Conservation (phyloP, 2,329 filamentous ascomycete species). For the Phaeomoniella chlamydospora region DNA sequence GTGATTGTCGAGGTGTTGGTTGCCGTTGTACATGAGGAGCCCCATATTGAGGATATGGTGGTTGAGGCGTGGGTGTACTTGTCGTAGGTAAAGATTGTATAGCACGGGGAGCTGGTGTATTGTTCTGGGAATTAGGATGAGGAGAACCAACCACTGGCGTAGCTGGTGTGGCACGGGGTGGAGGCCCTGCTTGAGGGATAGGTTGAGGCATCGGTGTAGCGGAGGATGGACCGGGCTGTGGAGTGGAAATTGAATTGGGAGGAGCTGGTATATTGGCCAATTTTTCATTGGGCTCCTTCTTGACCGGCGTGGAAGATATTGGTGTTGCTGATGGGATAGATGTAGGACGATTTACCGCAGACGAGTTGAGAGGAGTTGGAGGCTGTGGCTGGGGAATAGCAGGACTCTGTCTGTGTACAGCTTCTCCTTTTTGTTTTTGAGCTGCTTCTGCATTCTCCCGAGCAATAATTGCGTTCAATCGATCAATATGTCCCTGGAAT, state of each 20-base stretch:
- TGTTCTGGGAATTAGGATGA: too few species aligned
- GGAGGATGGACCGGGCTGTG: background rate
- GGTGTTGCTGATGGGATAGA: slow-evolving; percentile 3
- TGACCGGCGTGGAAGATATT: slow-evolving; percentile 9
- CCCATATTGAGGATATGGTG: background rate
- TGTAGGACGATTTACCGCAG: slow-evolving; percentile 1
- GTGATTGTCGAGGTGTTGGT: slow-evolving; percentile 10
- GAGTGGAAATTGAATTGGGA: background rate
- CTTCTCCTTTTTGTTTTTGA: slow-evolving; percentile 5
- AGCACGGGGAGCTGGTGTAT: too few species aligned
- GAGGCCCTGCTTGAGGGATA: too few species aligned
- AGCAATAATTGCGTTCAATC: slow-evolving; percentile 33
- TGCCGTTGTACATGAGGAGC: background rate
- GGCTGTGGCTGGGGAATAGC: too few species aligned
- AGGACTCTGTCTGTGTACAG: background rate
- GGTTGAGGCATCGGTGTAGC: background rate
- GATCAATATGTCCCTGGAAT: slow-evolving; percentile 36
- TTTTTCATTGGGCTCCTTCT: slow-evolving; percentile 17
- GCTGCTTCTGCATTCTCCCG: slow-evolving; percentile 9
- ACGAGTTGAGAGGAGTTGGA: slow-evolving; percentile 3
- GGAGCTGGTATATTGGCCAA: too few species aligned
- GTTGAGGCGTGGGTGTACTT: background rate
- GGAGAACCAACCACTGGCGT: too few species aligned
- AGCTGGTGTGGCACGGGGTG: too few species aligned
- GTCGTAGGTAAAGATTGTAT: background rate